phyloP scores from a whole-genome alignment of 176 grass and related monocot genomes.

The Puya raimondii region DNA sequence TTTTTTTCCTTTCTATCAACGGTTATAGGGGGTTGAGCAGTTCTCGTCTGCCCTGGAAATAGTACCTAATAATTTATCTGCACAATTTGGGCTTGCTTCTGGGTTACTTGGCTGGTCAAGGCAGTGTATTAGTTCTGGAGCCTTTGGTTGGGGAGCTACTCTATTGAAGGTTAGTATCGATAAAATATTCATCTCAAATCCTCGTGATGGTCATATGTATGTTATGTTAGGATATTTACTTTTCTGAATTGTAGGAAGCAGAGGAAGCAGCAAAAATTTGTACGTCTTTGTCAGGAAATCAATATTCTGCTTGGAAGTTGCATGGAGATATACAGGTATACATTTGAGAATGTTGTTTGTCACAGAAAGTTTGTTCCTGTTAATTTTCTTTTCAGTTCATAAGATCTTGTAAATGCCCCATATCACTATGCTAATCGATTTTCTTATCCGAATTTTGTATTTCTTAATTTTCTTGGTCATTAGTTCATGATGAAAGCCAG shows the following conservation, averaged over 20 bases:
- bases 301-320: slow-evolving; percentile 90
- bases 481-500: not conserved
- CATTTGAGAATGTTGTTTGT: not conserved
- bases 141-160: slow-evolving; percentile 81
- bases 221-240: not conserved
- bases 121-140: slow-evolving; percentile 56
- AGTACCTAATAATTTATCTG: slow-evolving; percentile 67
- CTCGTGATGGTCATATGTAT: not conserved
- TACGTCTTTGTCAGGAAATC: slow-evolving; percentile 52
- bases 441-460: too few species aligned
- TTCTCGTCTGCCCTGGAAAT: slow-evolving; percentile 66
- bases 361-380: not conserved
- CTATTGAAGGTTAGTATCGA: slow-evolving; percentile 45
- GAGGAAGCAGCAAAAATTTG: slow-evolving; percentile 56
- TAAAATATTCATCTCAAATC: slow-evolving; percentile 11
- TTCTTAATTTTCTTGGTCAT: not conserved
- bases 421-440: too few species aligned
- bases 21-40: slow-evolving; percentile 72
- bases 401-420: not conserved
- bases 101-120: slow-evolving; percentile 77
- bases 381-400: slow-evolving; percentile 9
- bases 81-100: slow-evolving; percentile 80
- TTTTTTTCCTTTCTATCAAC: slow-evolving; percentile 12
- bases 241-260: slow-evolving; percentile 58
- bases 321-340: slow-evolving; percentile 55